Percentiles rank a stretch among this genome's conserved stretches.
phyloP scores from a whole-genome alignment of 2,329 filamentous ascomycete genomes.

The Gremmenia infestans region DNA sequence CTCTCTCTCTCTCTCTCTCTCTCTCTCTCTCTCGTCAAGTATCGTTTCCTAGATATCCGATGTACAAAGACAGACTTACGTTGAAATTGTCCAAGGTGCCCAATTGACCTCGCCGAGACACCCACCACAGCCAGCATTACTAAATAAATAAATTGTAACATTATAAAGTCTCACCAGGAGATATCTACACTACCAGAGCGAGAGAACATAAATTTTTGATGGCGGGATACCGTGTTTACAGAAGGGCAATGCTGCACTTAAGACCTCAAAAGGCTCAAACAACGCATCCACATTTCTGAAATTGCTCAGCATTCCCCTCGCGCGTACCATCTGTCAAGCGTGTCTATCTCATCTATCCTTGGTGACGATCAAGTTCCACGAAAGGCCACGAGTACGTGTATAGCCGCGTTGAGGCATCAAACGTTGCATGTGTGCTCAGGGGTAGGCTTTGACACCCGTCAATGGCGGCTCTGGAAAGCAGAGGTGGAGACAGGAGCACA shows the following conservation, averaged over 20 bases:
- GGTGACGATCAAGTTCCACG: not conserved
- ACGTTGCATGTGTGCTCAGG: not conserved
- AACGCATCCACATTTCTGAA: not conserved
- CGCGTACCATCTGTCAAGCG: not conserved
- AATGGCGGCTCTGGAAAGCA: not conserved
- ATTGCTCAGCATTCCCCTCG: not conserved
- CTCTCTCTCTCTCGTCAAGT: not conserved
- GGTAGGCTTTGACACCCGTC: not conserved
- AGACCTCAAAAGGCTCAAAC: not conserved
- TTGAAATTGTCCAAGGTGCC: constrained; percentile 13
- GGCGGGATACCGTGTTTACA: not conserved
- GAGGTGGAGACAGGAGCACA: not conserved
- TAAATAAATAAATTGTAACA: constrained; percentile 16
- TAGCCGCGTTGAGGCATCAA: not conserved
- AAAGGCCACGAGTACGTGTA: not conserved
- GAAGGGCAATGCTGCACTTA: not conserved
- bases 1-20: not conserved
- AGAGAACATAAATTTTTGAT: constrained; percentile 2
- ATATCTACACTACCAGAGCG: constrained; percentile 1
- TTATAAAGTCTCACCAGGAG: constrained; percentile 15
- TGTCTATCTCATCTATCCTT: not conserved
- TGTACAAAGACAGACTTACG: not conserved
- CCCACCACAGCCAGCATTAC: constrained; percentile 12
- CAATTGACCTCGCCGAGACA: constrained; percentile 15
- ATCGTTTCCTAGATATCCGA: not conserved